phyloP scores from a whole-genome alignment of 1,284 basidiomycete genomes.

The Puccinia triticina region DNA sequence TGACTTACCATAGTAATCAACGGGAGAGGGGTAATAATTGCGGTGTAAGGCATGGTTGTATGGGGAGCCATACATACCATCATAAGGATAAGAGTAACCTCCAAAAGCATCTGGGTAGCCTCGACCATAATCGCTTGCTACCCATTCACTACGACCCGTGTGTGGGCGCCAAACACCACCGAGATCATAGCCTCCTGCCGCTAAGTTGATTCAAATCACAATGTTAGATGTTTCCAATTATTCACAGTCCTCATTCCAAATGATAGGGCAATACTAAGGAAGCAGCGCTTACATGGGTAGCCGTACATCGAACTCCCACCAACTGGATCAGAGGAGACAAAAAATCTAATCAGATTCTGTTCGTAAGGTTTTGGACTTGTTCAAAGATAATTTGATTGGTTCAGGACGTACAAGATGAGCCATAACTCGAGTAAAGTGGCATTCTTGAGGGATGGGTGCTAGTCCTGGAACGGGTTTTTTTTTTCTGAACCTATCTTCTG shows the following conservation, averaged over 20 bases:
- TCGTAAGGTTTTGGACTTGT: background rate
- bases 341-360: background rate
- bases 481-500: background rate
- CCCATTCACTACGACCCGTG: constrained; percentile 39
- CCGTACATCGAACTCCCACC: constrained; percentile 25
- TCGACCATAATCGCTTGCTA: constrained; percentile 22
- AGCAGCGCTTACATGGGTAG: background rate
- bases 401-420: background rate
- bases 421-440: constrained; percentile 14
- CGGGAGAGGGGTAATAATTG: constrained; percentile 37
- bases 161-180: constrained; percentile 47
- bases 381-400: background rate
- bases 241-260: background rate
- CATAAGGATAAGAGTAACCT: constrained; percentile 26
- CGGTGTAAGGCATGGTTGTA: constrained; percentile 6
- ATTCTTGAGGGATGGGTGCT: background rate
- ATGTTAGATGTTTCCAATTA: background rate
- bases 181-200: constrained; percentile 43
- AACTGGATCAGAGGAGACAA: background rate
- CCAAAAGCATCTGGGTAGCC: background rate
- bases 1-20: constrained; percentile 34
- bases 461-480: background rate
- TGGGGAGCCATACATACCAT: background rate
- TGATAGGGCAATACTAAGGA: background rate
- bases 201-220: constrained; percentile 19